Conservation (phyloP, 352 stramenopile genomes). For the Elongisporangium anandrum region DNA sequence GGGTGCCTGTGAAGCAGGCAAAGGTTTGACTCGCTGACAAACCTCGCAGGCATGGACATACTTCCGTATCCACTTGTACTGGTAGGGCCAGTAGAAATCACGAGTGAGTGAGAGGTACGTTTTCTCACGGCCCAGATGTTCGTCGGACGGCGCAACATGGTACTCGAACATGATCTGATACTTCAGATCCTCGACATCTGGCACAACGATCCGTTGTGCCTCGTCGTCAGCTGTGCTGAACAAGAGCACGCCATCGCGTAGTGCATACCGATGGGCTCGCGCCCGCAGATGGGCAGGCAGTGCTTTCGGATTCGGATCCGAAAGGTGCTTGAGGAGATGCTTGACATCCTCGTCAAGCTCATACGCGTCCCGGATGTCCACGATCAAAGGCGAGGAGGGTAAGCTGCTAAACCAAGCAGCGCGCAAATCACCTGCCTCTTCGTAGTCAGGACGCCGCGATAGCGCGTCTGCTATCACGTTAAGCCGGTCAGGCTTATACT, state of each 20-base stretch:
- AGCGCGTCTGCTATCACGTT: conserved; percentile 18
- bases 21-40: conserved; percentile 17
- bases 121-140: conserved; percentile 15
- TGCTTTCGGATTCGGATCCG: too few species aligned
- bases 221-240: conserved; percentile 5
- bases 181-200: conserved; percentile 12
- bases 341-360: too few species aligned
- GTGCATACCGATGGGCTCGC: conserved; percentile 2
- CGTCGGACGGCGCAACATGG: conserved; percentile 1
- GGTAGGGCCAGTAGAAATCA: conserved; percentile 16
- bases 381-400: too few species aligned
- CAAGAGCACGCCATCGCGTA: conserved; percentile 3
- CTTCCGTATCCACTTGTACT: conserved; percentile 18
- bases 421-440: not conserved
- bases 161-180: conserved; percentile 11
- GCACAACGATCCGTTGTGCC: conserved; percentile 1
- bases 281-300: not conserved
- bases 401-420: too few species aligned
- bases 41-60: conserved; percentile 16
- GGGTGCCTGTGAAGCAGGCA: conserved; percentile 3
- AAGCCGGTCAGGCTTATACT: conserved; percentile 17
- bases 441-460: conserved; percentile 10
- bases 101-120: conserved; percentile 8
- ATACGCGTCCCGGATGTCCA: too few species aligned
- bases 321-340: too few species aligned